Evolutionary conservation across 192 early-diverging fungal genomes (phyloP).

Genomic region (Coemansia sp.): DNA sequence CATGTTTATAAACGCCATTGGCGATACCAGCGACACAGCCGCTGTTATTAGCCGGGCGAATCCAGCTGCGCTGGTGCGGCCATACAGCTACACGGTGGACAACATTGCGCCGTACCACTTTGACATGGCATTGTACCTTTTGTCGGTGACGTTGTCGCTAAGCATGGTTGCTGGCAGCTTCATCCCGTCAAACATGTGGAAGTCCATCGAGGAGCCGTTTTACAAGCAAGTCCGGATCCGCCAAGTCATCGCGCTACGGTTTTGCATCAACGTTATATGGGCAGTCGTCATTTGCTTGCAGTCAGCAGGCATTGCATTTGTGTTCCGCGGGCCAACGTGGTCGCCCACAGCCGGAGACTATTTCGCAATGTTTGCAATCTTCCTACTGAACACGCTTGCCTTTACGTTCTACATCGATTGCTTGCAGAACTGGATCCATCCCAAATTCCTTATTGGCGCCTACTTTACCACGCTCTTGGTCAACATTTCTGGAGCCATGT

Average conservation of each 20-base stretch:
- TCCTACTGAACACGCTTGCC: slow-evolving; percentile 42
- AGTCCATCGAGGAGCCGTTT: slow-evolving; percentile 52
- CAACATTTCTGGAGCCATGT: slow-evolving; percentile 45
- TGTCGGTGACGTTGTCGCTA: slow-evolving; percentile 47
- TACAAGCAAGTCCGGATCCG: slow-evolving; percentile 35
- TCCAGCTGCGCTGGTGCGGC: slow-evolving; percentile 34
- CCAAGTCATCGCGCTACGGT: slow-evolving; percentile 36
- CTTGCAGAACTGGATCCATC: slow-evolving; percentile 53
- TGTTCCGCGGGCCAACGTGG: slow-evolving; percentile 46
- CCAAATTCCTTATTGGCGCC: slow-evolving; percentile 38
- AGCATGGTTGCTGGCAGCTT: slow-evolving; percentile 51
- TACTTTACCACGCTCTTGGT: slow-evolving; percentile 50
- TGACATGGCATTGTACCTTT: slow-evolving; percentile 49
- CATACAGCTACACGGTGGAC: slow-evolving; percentile 39
- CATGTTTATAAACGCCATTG: slow-evolving; percentile 15
- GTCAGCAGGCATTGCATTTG: slow-evolving; percentile 39
- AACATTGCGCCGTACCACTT: slow-evolving; percentile 54
- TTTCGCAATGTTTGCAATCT: slow-evolving; percentile 43
- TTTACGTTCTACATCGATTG: slow-evolving; percentile 54
- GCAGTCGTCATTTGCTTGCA: slow-evolving; percentile 34
- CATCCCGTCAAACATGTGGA: slow-evolving; percentile 59
- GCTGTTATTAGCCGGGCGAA: slow-evolving; percentile 27
- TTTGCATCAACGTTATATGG: slow-evolving; percentile 38
- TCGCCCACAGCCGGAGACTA: slow-evolving; percentile 36
- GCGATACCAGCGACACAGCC: slow-evolving; percentile 6